phyloP scores from a whole-genome alignment of 495 filamentous ascomycete genomes.

The Aspergillus avenaceus region DNA sequence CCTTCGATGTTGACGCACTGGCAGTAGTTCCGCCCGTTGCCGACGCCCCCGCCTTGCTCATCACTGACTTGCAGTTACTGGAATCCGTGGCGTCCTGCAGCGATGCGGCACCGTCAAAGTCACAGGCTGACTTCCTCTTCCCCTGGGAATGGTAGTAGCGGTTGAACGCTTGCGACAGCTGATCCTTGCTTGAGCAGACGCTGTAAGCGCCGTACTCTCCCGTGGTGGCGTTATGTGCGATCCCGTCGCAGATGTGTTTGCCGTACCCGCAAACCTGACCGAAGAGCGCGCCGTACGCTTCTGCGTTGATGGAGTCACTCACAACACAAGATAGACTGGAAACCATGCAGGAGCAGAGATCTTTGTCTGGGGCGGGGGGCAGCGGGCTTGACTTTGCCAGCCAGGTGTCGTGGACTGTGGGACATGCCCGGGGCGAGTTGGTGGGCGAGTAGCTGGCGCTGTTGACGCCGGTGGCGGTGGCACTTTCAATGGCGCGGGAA shows the following conservation, averaged over 20 bases:
- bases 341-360: constrained; percentile 82
- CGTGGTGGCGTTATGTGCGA: constrained; percentile 62
- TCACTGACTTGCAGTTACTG: constrained; percentile 47
- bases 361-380: constrained; percentile 72
- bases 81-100: constrained; percentile 40
- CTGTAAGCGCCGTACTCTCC: constrained; percentile 82
- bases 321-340: constrained; percentile 63
- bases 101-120: constrained; percentile 68
- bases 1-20: constrained; percentile 29
- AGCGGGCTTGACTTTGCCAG: constrained; percentile 57
- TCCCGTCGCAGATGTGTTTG: constrained; percentile 60
- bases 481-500: constrained; percentile 61
- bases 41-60: constrained; percentile 54
- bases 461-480: constrained; percentile 57
- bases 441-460: constrained; percentile 64
- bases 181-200: constrained; percentile 72
- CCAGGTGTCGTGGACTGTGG: constrained; percentile 60
- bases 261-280: constrained; percentile 63
- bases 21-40: constrained; percentile 43
- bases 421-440: constrained; percentile 70
- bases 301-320: constrained; percentile 37
- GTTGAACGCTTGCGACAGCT: constrained; percentile 78
- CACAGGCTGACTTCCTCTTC: constrained; percentile 58
- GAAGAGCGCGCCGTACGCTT: constrained; percentile 64
- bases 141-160: constrained; percentile 65